phyloP scores from a whole-genome alignment of 1,284 basidiomycete species.

The Moniliophthora roreri region DNA sequence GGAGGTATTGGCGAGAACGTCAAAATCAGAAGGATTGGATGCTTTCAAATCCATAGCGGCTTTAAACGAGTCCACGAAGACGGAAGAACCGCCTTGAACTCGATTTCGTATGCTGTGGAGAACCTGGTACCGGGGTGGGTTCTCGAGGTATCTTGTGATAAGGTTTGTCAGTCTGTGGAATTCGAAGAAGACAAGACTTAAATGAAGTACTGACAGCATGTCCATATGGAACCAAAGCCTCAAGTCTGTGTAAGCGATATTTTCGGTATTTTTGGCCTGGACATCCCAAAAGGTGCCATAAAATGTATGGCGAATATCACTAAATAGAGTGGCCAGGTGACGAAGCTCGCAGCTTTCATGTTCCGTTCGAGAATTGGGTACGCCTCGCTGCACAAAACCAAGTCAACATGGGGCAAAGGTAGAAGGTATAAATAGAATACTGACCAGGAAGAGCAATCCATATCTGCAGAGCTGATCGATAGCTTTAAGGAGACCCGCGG shows the following conservation, averaged over 20 bases:
- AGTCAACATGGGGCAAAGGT: neutral
- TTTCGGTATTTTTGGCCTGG: conserved; percentile 73
- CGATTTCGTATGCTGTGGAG: conserved; percentile 87
- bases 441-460: conserved; percentile 44
- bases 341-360: conserved; percentile 66
- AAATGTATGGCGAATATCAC: conserved; percentile 84
- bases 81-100: conserved; percentile 82
- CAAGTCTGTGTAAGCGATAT: conserved; percentile 95
- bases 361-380: conserved; percentile 56
- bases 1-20: conserved; percentile 57
- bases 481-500: conserved; percentile 21
- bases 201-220: conserved; percentile 61
- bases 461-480: conserved; percentile 39
- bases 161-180: neutral
- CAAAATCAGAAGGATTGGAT: conserved; percentile 54
- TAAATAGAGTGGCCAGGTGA: conserved; percentile 64
- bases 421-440: conserved; percentile 1
- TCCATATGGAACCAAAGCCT: conserved; percentile 94
- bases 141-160: conserved; percentile 82
- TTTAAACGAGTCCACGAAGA: conserved; percentile 85
- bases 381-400: conserved; percentile 28
- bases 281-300: conserved; percentile 95
- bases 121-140: conserved; percentile 90
- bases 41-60: conserved; percentile 63
- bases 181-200: neutral